A percentile compares a stretch with the other conserved stretches of the same genome.
phyloP scores from a whole-genome alignment of 805 yeast species.

The Saccharomycopsis amapae region DNA sequence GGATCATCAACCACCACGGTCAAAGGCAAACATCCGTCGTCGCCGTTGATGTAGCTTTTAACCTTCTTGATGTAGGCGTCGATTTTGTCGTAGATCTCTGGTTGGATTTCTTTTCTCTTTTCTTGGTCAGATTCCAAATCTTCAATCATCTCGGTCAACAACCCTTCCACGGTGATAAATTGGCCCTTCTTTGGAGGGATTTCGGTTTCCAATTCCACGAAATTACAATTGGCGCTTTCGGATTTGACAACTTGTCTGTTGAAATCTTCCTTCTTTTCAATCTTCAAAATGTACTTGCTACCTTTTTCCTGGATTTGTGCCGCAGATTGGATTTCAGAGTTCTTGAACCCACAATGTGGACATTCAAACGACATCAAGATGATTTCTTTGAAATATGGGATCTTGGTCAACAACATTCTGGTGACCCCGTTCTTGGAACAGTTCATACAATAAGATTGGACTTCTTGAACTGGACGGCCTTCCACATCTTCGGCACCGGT shows the following conservation, averaged over 20 bases:
- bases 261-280: conserved; percentile 67
- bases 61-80: conserved; percentile 59
- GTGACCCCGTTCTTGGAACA: conserved; percentile 85
- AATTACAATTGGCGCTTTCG: conserved; percentile 74
- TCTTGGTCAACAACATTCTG: conserved; percentile 72
- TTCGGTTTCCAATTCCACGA: conserved; percentile 81
- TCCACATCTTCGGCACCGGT: conserved; percentile 79
- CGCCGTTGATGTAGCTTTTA: conserved; percentile 53
- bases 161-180: conserved; percentile 86
- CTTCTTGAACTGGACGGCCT: conserved; percentile 93
- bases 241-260: conserved; percentile 89
- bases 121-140: conserved; percentile 80
- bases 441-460: conserved; percentile 93
- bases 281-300: conserved; percentile 55
- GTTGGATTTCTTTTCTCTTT: conserved; percentile 64
- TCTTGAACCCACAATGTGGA: conserved; percentile 88
- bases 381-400: conserved; percentile 87
- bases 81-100: conserved; percentile 70
- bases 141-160: conserved; percentile 72
- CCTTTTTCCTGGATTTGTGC: conserved; percentile 88
- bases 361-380: conserved; percentile 93
- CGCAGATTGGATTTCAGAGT: conserved; percentile 95
- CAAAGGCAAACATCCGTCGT: conserved; percentile 62
- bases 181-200: conserved; percentile 95
- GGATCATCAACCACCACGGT: conserved; percentile 85